Evolutionary conservation across 2,329 filamentous ascomycete species (phyloP).

Genomic region (Neofusicoccum laricinum): DNA sequence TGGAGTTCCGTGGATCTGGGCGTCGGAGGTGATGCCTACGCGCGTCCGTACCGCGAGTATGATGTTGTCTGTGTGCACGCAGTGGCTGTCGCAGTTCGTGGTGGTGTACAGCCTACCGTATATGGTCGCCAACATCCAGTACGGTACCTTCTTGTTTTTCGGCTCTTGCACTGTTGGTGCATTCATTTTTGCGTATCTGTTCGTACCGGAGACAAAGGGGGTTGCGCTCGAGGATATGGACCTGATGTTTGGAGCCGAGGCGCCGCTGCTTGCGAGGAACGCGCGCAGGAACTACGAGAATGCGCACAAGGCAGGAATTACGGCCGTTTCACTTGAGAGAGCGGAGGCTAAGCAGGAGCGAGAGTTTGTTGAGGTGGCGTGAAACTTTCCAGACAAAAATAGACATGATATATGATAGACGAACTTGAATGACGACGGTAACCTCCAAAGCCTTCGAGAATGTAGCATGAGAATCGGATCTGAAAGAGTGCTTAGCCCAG

Average conservation of each 20-base stretch:
- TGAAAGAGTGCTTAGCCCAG: no score
- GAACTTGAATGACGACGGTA: background rate
- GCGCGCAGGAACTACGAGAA: conserved; percentile 15
- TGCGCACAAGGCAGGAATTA: conserved; percentile 18
- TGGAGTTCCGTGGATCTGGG: conserved; percentile 69
- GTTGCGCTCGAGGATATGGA: conserved; percentile 63
- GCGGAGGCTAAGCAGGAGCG: conserved; percentile 2
- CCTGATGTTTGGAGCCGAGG: conserved; percentile 55
- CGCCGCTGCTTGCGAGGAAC: conserved; percentile 10
- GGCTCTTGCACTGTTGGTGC: conserved; percentile 63
- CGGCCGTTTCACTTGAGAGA: conserved; percentile 11
- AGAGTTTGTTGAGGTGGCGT: background rate
- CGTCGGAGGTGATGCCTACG: conserved; percentile 67
- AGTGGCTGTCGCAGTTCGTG: conserved; percentile 74
- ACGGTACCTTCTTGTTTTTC: conserved; percentile 68
- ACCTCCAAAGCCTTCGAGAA: background rate
- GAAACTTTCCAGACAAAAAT: background rate
- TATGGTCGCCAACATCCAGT: conserved; percentile 60
- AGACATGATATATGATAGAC: background rate
- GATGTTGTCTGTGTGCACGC: conserved; percentile 63
- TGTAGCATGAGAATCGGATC: no score
- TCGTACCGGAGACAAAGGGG: conserved; percentile 70
- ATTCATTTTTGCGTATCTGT: conserved; percentile 64
- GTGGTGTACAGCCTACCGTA: conserved; percentile 65
- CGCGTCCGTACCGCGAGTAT: conserved; percentile 67